Conservation (phyloP, 78 protist species). For the Dictyostelium capitatum region DNA sequence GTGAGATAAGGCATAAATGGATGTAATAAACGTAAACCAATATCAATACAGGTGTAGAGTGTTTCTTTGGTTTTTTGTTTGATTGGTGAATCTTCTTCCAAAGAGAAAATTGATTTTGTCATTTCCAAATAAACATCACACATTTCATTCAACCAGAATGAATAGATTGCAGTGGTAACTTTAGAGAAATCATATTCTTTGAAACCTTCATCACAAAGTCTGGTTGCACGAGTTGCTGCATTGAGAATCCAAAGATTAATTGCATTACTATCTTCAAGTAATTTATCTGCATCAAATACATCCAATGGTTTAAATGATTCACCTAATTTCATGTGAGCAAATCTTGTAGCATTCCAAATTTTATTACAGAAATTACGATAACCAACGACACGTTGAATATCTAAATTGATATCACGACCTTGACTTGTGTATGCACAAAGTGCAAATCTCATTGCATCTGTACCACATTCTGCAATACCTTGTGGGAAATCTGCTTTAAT, state of each 20-base stretch:
- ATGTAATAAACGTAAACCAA: conserved; percentile 87
- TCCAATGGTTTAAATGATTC: neutral
- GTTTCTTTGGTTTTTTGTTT: conserved; percentile 20
- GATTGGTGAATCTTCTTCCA: conserved; percentile 55
- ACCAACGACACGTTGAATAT: conserved; percentile 83
- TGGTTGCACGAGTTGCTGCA: conserved; percentile 79
- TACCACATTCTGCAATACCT: conserved; percentile 95
- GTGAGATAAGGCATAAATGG: conserved; percentile 97
- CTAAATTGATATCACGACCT: conserved; percentile 88
- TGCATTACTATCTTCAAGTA: conserved; percentile 86
- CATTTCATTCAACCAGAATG: conserved; percentile 77
- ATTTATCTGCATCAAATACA: conserved; percentile 18
- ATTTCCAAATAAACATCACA: conserved; percentile 89
- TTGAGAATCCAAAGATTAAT: conserved; percentile 94
- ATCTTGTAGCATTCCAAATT: conserved; percentile 92
- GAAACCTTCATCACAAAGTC: conserved; percentile 41
- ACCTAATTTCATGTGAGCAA: neutral
- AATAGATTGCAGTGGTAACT: conserved; percentile 19
- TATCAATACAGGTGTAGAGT: conserved; percentile 54
- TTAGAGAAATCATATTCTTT: conserved; percentile 66
- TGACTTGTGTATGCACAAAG: conserved; percentile 68
- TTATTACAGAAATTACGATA: conserved; percentile 94
- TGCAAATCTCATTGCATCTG: conserved; percentile 94
- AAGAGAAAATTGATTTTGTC: conserved; percentile 42
- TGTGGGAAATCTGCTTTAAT: conserved; percentile 87